These are phyloP conservation scores for Ophiostoma populinum DNA, from an alignment of 2,329 filamentous ascomycete genomes.

Conservation along the genomic window DNA sequence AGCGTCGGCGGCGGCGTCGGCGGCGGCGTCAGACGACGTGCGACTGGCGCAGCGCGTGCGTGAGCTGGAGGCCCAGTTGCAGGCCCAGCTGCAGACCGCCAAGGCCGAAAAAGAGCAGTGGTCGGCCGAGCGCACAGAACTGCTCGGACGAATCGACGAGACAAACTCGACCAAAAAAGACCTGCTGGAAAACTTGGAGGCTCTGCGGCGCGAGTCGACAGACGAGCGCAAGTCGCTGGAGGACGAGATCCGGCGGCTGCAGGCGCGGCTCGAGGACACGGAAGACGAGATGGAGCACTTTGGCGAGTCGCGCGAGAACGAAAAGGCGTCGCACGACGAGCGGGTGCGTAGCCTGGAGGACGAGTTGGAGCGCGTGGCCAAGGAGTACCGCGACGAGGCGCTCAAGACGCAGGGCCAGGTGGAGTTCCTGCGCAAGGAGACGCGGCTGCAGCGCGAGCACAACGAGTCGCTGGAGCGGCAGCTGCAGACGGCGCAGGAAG, in stretches of 20 bases:
- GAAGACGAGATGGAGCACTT: slow-evolving; percentile 86
- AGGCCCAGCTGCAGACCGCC: slow-evolving; percentile 51
- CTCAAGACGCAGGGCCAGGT: slow-evolving; percentile 44
- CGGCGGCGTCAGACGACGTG: slow-evolving; percentile 12
- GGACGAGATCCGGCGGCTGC: slow-evolving; percentile 59
- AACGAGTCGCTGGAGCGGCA: slow-evolving; percentile 41
- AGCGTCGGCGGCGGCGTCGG: background rate
- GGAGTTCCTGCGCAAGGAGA: slow-evolving; percentile 44
- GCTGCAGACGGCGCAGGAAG: slow-evolving; percentile 36
- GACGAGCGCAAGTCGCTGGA: slow-evolving; percentile 73
- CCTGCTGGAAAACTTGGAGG: slow-evolving; percentile 85
- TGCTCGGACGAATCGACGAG: slow-evolving; percentile 60
- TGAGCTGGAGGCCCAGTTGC: slow-evolving; percentile 63
- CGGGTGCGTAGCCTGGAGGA: slow-evolving; percentile 49
- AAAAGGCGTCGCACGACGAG: slow-evolving; percentile 53
- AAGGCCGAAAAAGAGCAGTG: slow-evolving; percentile 45
- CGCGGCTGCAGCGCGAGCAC: slow-evolving; percentile 39
- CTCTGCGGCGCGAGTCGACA: slow-evolving; percentile 74
- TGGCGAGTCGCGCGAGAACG: slow-evolving; percentile 67
- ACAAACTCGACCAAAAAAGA: slow-evolving; percentile 85
- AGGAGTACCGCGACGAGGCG: slow-evolving; percentile 37
- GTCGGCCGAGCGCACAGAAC: slow-evolving; percentile 40
- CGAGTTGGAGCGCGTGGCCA: slow-evolving; percentile 48
- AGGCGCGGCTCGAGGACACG: slow-evolving; percentile 64
- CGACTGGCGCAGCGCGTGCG: slow-evolving; percentile 29